phyloP scores from a whole-genome alignment of 495 filamentous ascomycete genomes.

The Lophiostoma macrostomum region DNA sequence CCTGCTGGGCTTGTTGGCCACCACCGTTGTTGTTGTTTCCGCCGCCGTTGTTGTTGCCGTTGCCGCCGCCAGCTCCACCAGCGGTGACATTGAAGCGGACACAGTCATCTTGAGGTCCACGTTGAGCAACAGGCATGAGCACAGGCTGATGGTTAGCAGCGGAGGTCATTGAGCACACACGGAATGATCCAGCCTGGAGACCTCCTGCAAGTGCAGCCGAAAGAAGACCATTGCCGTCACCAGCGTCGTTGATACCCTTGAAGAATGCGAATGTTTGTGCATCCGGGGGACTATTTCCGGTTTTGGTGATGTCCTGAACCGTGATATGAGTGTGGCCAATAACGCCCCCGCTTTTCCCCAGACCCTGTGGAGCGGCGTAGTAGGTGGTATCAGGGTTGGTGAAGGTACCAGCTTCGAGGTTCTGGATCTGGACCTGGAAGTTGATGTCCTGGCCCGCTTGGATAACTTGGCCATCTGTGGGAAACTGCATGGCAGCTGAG shows the following conservation, averaged over 20 bases:
- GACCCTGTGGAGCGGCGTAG: constrained; percentile 64
- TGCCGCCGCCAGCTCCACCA: constrained; percentile 37
- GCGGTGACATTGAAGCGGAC: constrained; percentile 54
- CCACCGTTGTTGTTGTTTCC: constrained; percentile 34
- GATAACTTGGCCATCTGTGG: constrained; percentile 49
- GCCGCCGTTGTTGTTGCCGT: constrained; percentile 28
- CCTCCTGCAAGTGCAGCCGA: constrained; percentile 57
- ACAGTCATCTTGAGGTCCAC: constrained; percentile 72
- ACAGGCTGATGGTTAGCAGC: constrained; percentile 76
- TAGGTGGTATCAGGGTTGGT: constrained; percentile 60
- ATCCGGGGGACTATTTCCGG: constrained; percentile 40
- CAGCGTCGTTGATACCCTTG: constrained; percentile 73
- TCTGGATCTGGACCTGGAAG: constrained; percentile 56
- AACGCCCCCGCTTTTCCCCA: constrained; percentile 53
- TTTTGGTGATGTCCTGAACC: constrained; percentile 59
- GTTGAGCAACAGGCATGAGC: constrained; percentile 72
- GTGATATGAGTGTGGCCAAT: constrained; percentile 73
- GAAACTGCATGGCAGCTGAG: constrained; percentile 60
- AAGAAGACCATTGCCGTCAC: constrained; percentile 61
- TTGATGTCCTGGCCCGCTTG: constrained; percentile 52
- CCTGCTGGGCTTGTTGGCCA: constrained; percentile 17
- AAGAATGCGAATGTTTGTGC: constrained; percentile 61
- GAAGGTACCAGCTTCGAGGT: constrained; percentile 63
- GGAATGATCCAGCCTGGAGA: constrained; percentile 62
- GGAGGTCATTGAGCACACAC: constrained; percentile 67